A percentile compares a stretch with the other conserved stretches of the same genome.
Conservation (phyloP, 352 stramenopile genomes). For the Pythium oligandrum region DNA sequence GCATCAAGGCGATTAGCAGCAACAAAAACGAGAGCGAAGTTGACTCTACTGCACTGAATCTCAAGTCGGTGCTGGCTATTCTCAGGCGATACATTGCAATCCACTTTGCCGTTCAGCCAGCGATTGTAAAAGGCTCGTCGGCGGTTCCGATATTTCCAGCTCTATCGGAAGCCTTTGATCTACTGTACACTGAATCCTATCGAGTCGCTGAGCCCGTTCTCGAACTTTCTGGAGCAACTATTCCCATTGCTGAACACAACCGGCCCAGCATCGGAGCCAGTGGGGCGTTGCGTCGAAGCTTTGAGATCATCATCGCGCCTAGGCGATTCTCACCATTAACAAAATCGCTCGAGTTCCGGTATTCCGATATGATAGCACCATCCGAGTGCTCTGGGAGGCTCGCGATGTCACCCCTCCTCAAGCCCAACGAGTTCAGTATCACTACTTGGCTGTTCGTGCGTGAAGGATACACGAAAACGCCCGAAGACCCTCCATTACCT, state of each 20-base stretch:
- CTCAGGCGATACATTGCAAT: no score
- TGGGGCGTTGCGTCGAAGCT: slow-evolving; percentile 30
- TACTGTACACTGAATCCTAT: neutral
- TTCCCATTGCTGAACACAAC: no score
- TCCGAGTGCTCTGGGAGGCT: slow-evolving; percentile 1
- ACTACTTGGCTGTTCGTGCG: slow-evolving; percentile 79
- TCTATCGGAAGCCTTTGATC: neutral
- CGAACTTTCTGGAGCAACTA: no score
- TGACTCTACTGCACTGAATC: neutral
- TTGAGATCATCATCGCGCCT: slow-evolving; percentile 66
- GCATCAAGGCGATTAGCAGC: slow-evolving; percentile 2
- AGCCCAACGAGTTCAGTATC: slow-evolving; percentile 84
- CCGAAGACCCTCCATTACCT: no score
- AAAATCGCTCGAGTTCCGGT: slow-evolving; percentile 53
- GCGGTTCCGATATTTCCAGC: slow-evolving; percentile 1
- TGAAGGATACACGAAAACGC: slow-evolving; percentile 7
- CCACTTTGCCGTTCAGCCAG: neutral
- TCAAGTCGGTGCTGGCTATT: neutral
- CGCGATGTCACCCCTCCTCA: slow-evolving; percentile 51
- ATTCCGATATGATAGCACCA: slow-evolving; percentile 42
- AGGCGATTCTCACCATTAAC: slow-evolving; percentile 48
- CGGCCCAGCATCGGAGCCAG: no score
- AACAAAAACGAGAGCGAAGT: no score
- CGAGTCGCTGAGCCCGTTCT: no score
- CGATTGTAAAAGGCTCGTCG: neutral